Evolutionary conservation across 1,284 basidiomycete species (phyloP), one percentile per base, ranked within the genome.

Genomic region (Macrocystidia cucumis): DNA sequence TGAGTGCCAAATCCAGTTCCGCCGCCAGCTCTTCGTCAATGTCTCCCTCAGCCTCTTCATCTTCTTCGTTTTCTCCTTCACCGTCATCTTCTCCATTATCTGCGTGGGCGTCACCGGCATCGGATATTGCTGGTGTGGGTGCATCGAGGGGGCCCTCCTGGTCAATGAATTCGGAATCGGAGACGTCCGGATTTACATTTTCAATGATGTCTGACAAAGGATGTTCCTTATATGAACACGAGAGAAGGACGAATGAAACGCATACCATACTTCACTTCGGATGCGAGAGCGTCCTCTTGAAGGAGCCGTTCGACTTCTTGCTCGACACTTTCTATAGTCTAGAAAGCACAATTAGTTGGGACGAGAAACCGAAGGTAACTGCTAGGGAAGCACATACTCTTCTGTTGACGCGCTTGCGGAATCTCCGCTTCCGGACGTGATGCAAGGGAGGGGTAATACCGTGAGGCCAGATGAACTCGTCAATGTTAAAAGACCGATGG

Each of bases 381-480:
- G 19, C 9, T n/a, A 16, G 9, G 17, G 27, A 33, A 4, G 22
- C 9, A 64, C 75, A 37, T 47, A 87, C 87, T 47, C 89, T 64
- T 55, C 78, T 75, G 52, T 91, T 91, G 23, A 91, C 76, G 32
- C 92, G 71, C 57, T 93, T 96, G 41, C 95, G 73, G 60, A 98
- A 98, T 25, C 96, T 69, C 18, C 96, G 77, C 60, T 98, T 97
- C 31, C 96, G 76, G 22, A 82, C 91, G 56, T 93, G 82, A 39
- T 87, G 78, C 46, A 99, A 63, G 5, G 96, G 96, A 30, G 95
- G 95, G 0, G 93, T 97, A 38, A 98, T 72, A 4, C 96, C 96
- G 51, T 98, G 95, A 0, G 89, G 92, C 80, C 90, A 99, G 41
- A 98, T 90, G 57, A 93, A 98, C 48, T 98, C 95, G 47, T 97